A percentile compares a stretch with the other conserved stretches of the same genome.
phyloP scores from a whole-genome alignment of 306 rosid genomes.

The Rosa rugosa region DNA sequence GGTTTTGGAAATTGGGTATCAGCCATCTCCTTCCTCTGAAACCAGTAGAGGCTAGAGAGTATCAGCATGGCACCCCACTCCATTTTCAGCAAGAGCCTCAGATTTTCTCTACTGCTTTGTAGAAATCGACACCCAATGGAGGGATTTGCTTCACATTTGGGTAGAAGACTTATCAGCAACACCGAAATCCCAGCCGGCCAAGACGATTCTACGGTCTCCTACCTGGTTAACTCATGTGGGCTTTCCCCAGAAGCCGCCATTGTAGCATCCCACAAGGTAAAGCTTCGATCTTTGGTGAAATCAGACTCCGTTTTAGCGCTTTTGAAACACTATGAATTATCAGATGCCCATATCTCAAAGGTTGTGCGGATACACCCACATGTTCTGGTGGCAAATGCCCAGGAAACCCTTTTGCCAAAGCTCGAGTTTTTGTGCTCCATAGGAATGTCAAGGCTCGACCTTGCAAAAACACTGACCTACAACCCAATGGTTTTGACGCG shows the following conservation, averaged over 20 bases:
- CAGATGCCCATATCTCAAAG: conserved; percentile 23
- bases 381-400: conserved; percentile 20
- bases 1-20: too few relatives aligned
- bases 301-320: conserved; percentile 28
- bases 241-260: conserved; percentile 28
- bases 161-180: not conserved
- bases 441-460: conserved; percentile 30
- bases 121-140: too few relatives aligned
- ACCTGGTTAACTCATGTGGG: conserved; percentile 35
- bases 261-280: conserved; percentile 21
- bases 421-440: conserved; percentile 33
- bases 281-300: conserved; percentile 14
- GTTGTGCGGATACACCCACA: conserved; percentile 15
- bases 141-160: too few relatives aligned
- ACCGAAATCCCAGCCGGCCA: not conserved
- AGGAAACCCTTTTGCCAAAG: conserved; percentile 33
- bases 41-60: too few relatives aligned
- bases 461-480: conserved; percentile 1
- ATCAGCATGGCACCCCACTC: too few relatives aligned
- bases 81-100: too few relatives aligned
- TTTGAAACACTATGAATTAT: conserved; percentile 25
- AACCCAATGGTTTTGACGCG: not conserved
- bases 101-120: too few relatives aligned
- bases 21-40: too few relatives aligned
- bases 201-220: conserved; percentile 19